Conservation (phyloP, 208 protist genomes). For the Strigomonas culicis region DNA sequence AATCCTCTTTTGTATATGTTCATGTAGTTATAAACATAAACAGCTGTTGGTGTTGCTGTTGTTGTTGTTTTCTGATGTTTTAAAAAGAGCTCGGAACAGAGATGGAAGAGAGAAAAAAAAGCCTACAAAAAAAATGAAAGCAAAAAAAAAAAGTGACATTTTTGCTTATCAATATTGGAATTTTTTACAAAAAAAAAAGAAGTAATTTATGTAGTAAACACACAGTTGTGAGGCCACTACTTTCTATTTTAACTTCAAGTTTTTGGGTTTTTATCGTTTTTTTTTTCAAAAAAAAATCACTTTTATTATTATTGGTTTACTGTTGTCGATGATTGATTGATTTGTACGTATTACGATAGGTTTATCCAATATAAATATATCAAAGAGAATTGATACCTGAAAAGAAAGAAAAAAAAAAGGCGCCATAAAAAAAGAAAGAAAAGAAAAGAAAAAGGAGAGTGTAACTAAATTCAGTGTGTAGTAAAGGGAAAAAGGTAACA, state of each 20-base stretch:
- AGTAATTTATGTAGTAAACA: background rate
- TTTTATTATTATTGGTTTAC: no score
- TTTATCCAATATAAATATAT: background rate
- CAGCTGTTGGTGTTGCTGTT: background rate
- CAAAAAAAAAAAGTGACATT: background rate
- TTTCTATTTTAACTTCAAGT: no score
- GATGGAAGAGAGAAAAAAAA: constrained; percentile 4
- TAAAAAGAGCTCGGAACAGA: background rate
- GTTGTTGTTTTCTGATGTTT: constrained; percentile 1
- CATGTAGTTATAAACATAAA: background rate
- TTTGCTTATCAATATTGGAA: background rate
- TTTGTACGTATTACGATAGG: no score
- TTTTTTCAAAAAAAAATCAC: no score
- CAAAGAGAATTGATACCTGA: background rate
- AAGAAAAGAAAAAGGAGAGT: constrained; percentile 11
- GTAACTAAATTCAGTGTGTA: constrained; percentile 10
- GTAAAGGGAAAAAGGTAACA: constrained; percentile 6
- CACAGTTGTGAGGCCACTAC: no score
- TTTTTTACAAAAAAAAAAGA: constrained; percentile 3
- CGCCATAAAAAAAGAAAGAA: constrained; percentile 1
- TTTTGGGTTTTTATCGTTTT: no score
- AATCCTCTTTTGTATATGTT: background rate
- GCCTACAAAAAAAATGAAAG: background rate
- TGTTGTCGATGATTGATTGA: no score
- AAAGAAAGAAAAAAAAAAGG: constrained; percentile 20